These are phyloP conservation scores for Lentinula raphanica DNA, from an alignment of 768 basidiomycete genomes.

Conservation along the genomic window DNA sequence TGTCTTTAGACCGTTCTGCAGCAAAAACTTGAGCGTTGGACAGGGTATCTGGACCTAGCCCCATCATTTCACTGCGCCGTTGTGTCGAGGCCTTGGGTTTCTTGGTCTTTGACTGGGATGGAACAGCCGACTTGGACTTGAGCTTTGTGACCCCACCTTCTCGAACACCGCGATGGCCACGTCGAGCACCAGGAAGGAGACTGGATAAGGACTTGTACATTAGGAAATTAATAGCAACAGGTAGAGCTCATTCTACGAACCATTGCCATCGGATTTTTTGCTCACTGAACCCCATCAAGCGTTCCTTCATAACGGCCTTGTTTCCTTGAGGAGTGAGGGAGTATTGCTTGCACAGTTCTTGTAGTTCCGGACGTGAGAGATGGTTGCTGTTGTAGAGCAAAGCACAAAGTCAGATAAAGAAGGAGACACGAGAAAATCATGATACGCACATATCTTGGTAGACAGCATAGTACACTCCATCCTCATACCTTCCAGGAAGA, in stretches of 20 bases:
- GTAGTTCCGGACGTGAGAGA: neutral
- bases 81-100: neutral
- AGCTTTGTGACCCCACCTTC: neutral
- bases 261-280: neutral
- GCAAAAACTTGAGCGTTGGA: neutral
- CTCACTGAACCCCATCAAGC: neutral
- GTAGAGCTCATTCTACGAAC: neutral
- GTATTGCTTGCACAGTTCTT: neutral
- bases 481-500: neutral
- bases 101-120: neutral
- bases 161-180: neutral
- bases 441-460: neutral
- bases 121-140: neutral
- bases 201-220: neutral
- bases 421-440: neutral
- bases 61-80: neutral
- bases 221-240: too few species aligned
- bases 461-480: neutral
- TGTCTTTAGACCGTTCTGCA: neutral
- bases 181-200: neutral
- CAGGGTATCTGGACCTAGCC: neutral
- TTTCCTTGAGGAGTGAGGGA: neutral
- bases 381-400: neutral
- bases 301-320: neutral
- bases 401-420: neutral